These are phyloP conservation scores for Nakataea oryzae DNA, from an alignment of 2,329 filamentous ascomycete species.

Conservation along the genomic window DNA sequence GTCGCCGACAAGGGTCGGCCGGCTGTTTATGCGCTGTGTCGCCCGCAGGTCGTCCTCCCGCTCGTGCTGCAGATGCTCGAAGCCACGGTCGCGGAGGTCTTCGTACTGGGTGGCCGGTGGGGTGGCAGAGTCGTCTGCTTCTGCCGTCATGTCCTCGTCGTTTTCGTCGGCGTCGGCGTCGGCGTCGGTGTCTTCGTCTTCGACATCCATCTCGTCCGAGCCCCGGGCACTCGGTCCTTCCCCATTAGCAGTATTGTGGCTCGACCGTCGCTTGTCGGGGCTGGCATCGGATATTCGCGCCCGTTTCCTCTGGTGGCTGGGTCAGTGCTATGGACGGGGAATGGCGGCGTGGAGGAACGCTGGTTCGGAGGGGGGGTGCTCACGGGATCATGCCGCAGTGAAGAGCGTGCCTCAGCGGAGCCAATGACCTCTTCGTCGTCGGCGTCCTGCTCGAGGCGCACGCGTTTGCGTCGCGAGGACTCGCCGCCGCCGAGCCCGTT, in stretches of 20 bases:
- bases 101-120: constrained; percentile 52
- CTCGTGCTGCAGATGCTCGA: constrained; percentile 43
- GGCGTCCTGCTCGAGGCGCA: constrained; percentile 22
- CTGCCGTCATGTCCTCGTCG: neutral
- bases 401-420: constrained; percentile 29
- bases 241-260: neutral
- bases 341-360: neutral
- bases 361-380: constrained; percentile 10
- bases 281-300: constrained; percentile 12
- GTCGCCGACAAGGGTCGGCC: constrained; percentile 38
- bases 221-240: neutral
- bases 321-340: neutral
- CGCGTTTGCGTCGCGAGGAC: constrained; percentile 27
- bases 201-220: neutral
- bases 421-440: constrained; percentile 22
- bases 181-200: neutral
- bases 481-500: constrained; percentile 12
- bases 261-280: neutral
- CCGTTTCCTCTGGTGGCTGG: constrained; percentile 7
- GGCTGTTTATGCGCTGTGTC: constrained; percentile 51
- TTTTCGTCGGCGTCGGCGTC: neutral
- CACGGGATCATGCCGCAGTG: constrained; percentile 27
- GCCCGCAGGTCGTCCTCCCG: constrained; percentile 52
- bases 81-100: constrained; percentile 46
- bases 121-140: constrained; percentile 16